Evolutionary conservation across 495 filamentous ascomycete genomes (phyloP).

Genomic region (Trypethelium eluteriae): DNA sequence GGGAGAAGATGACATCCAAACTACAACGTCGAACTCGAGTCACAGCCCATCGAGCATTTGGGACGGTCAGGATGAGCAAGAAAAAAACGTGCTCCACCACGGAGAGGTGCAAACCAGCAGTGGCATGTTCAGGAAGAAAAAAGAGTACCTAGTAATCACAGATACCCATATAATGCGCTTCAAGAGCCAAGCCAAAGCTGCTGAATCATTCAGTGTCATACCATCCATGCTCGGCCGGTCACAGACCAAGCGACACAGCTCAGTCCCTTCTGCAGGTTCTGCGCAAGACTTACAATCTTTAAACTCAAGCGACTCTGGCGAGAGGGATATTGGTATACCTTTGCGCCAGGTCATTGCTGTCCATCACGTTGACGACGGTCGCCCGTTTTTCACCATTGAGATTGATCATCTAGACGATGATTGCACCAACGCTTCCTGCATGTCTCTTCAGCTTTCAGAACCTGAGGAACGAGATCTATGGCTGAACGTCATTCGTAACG

Average conservation of each 20-base stretch:
- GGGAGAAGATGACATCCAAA: constrained; percentile 42
- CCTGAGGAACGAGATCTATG: constrained; percentile 68
- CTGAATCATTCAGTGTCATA: constrained; percentile 50
- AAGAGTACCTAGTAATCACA: constrained; percentile 86
- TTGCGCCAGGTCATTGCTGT: constrained; percentile 68
- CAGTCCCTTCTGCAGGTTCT: constrained; percentile 52
- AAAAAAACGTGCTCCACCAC: constrained; percentile 52
- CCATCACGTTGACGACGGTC: constrained; percentile 69
- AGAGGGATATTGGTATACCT: constrained; percentile 53
- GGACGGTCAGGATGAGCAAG: constrained; percentile 24
- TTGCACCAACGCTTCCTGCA: constrained; percentile 48
- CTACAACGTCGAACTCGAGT: constrained; percentile 35
- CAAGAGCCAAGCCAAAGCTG: constrained; percentile 63
- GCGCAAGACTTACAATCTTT: constrained; percentile 53
- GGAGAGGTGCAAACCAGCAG: constrained; percentile 75
- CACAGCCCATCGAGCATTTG: constrained; percentile 28
- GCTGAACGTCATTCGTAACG: constrained; percentile 59
- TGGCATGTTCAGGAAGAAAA: constrained; percentile 74
- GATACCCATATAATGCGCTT: constrained; percentile 74
- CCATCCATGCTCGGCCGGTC: constrained; percentile 18
- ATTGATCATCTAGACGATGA: constrained; percentile 70
- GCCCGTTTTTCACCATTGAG: constrained; percentile 72
- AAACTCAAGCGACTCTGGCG: constrained; percentile 38
- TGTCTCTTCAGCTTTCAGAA: constrained; percentile 64
- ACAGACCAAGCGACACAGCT: constrained; percentile 32